Conservation (phyloP, 305 asterid genomes). For the Salvia sclarea region DNA sequence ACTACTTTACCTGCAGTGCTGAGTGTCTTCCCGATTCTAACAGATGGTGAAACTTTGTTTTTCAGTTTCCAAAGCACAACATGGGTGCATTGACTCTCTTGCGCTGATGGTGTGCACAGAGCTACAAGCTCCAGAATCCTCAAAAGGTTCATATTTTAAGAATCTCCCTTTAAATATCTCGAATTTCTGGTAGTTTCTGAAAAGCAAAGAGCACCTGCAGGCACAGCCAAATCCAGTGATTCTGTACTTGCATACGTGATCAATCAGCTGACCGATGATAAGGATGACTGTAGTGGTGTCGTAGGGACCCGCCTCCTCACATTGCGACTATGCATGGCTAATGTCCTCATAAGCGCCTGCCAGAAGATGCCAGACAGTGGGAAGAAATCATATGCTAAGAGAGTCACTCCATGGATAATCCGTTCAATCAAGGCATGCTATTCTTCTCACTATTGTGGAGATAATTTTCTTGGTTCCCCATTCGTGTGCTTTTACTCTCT, state of each 20-base stretch:
- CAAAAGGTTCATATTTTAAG: slow-evolving; percentile 28
- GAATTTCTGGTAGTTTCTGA: not conserved
- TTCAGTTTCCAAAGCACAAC: slow-evolving; percentile 87
- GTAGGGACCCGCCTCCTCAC: slow-evolving; percentile 51
- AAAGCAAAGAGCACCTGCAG: slow-evolving; percentile 39
- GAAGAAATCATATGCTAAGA: slow-evolving; percentile 59
- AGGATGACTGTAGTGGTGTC: too few relatives aligned
- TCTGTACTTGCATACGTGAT: slow-evolving; percentile 61
- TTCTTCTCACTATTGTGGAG: not conserved
- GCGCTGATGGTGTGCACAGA: slow-evolving; percentile 82
- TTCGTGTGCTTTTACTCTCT: slow-evolving; percentile 3
- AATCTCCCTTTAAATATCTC: slow-evolving; percentile 15
- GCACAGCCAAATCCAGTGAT: slow-evolving; percentile 34
- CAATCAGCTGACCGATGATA: slow-evolving; percentile 44
- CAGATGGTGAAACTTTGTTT: slow-evolving; percentile 21
- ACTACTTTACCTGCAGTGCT: slow-evolving; percentile 15
- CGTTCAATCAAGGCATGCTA: slow-evolving; percentile 42
- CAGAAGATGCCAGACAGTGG: slow-evolving; percentile 67
- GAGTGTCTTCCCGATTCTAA: slow-evolving; percentile 25
- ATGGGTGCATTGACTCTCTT: slow-evolving; percentile 93
- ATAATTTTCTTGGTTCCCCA: not conserved
- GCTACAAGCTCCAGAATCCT: slow-evolving; percentile 48
- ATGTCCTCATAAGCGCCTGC: slow-evolving; percentile 85
- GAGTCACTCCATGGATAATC: slow-evolving; percentile 53
- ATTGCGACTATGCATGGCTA: slow-evolving; percentile 84